phyloP scores from a whole-genome alignment of 1,284 basidiomycete species.

The Schizophyllum amplum region DNA sequence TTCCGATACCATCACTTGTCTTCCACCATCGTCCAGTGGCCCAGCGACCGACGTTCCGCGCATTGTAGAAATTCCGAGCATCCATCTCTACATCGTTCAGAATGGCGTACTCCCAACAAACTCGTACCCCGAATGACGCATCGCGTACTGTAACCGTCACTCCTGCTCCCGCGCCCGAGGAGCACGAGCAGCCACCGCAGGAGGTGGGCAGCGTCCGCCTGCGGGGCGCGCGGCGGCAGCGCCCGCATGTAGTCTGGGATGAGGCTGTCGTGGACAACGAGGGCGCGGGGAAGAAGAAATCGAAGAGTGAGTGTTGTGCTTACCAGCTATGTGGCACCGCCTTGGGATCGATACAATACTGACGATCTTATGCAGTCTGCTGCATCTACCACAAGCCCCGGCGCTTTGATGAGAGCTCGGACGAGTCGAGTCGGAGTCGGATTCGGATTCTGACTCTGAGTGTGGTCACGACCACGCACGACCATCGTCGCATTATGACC shows the following conservation, averaged over 20 bases:
- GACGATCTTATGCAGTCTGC: slow-evolving; percentile 51
- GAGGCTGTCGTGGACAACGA: slow-evolving; percentile 84
- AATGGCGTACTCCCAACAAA: neutral
- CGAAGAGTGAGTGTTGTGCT: slow-evolving; percentile 65
- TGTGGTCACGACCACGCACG: slow-evolving; percentile 8
- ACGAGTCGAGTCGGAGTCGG: slow-evolving; percentile 52
- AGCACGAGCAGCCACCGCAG: slow-evolving; percentile 19
- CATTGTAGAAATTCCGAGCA: neutral
- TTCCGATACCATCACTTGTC: neutral
- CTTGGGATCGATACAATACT: neutral
- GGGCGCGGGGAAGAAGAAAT: slow-evolving; percentile 69
- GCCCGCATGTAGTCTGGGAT: slow-evolving; percentile 61
- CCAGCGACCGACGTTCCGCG: neutral
- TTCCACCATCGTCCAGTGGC: neutral
- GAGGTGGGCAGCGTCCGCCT: slow-evolving; percentile 45
- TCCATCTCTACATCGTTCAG: neutral
- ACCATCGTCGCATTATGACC: neutral
- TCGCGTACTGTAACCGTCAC: slow-evolving; percentile 51
- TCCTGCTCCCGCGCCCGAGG: slow-evolving; percentile 27
- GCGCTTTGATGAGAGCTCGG: slow-evolving; percentile 73
- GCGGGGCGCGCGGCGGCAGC: slow-evolving; percentile 35
- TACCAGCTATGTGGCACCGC: neutral
- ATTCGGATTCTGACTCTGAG: slow-evolving; percentile 29
- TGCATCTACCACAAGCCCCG: slow-evolving; percentile 84
- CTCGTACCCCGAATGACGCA: slow-evolving; percentile 36